Conservation (phyloP, 208 protist species). For the Wallacemonas sp. region DNA sequence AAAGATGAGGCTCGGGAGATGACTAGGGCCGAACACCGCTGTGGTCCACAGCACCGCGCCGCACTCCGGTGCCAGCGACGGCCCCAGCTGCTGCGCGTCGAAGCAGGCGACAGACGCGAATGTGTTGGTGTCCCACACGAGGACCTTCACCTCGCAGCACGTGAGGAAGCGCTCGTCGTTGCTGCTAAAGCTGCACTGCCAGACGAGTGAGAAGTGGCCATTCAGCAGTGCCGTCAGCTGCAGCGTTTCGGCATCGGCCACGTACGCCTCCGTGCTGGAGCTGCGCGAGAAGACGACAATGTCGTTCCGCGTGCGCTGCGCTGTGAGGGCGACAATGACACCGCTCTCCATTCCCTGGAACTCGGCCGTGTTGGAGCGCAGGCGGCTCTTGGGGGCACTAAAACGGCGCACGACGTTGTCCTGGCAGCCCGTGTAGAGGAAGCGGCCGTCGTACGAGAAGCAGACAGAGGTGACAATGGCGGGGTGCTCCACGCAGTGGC, state of each 20-base stretch:
- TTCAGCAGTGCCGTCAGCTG: constrained; percentile 30
- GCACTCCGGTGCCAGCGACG: neutral
- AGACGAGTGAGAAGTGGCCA: constrained; percentile 53
- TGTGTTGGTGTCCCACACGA: constrained; percentile 41
- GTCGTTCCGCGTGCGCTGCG: constrained; percentile 48
- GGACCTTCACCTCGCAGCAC: constrained; percentile 53
- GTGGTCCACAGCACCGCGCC: constrained; percentile 43
- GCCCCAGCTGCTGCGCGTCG: constrained; percentile 14
- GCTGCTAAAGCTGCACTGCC: constrained; percentile 45
- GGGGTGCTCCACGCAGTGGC: constrained; percentile 54
- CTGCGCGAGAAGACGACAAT: constrained; percentile 52
- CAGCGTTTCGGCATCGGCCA: constrained; percentile 36
- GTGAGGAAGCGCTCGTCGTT: constrained; percentile 52
- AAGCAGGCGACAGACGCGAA: constrained; percentile 34
- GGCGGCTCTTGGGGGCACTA: constrained; percentile 36
- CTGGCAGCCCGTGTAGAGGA: constrained; percentile 67
- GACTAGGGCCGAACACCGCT: constrained; percentile 33
- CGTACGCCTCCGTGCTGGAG: constrained; percentile 44
- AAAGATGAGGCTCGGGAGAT: constrained; percentile 38
- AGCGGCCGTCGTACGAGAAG: constrained; percentile 50
- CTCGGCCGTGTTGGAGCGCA: constrained; percentile 26
- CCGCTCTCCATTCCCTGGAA: constrained; percentile 25
- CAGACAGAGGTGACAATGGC: constrained; percentile 59
- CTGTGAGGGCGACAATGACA: constrained; percentile 52
- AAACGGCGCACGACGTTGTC: constrained; percentile 54